Evolutionary conservation across 108 stramenopile genomes (phyloP), one percentile per base, ranked within the genome.

Genomic region (Nitzschia sp.): DNA sequence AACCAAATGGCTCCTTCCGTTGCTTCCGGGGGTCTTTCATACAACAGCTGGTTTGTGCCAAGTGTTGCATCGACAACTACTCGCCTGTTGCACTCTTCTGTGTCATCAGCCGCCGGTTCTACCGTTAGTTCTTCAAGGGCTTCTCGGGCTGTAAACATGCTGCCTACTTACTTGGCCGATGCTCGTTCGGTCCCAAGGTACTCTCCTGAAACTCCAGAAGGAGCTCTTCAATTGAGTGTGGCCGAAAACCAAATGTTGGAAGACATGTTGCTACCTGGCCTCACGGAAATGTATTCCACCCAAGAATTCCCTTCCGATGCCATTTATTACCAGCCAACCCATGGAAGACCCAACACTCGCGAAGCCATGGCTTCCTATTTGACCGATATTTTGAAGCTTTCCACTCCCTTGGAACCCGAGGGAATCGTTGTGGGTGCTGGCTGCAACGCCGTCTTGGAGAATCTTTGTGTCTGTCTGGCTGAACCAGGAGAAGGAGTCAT

Each of bases 361-460:
- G 21, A 63, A 22, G 80, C 83, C 39, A 80, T 93, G 74, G 84
- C 77, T 21, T 19, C 43, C 3, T 93, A 93, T 65, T 57, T 93
- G 7, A 65, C 85, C 57, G 41, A 74, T 44, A 59, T 86, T 21
- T 56, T 90, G 22, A 24, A 79, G 11, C 44, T 86, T 17, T 34
- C 63, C n/a, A 41, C 39, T 7, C 46, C 42, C 15, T 57, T 93
- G n/a, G 78, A 93, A 69, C 58, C 72, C 7, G 89, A 90, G 24
- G 82, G 83, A 7, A 51, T 93, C 14, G 76, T 90, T 1, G 41
- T 93, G 0, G 92, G 92, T 1, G 86, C 92, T 22, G 92, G 92
- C 46, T 93, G 92, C 69, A 93, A 93, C 64, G 93, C 93, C 52
- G 90, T 90, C 10, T 69, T 94, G 57, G 90, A 94, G 58, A 94